Evolutionary conservation across 2,329 filamentous ascomycete genomes (phyloP).

Genomic region (Aspergillus luchuensis): DNA sequence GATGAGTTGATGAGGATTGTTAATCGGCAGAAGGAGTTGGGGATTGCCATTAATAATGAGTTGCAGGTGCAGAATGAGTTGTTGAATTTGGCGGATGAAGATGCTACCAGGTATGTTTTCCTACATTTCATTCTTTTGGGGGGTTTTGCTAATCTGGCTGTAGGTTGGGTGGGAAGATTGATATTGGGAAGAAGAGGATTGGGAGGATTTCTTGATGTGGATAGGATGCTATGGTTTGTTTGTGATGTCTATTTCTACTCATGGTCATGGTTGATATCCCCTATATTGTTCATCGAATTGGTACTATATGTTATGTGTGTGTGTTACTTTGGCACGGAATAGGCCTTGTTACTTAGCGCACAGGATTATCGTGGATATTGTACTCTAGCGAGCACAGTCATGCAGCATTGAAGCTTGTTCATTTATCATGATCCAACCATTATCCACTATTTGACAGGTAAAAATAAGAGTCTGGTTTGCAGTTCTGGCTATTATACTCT

Average conservation of each 20-base stretch:
- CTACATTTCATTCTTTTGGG: slow-evolving; percentile 8
- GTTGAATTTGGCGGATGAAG: slow-evolving; percentile 60
- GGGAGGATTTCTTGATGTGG: slow-evolving; percentile 47
- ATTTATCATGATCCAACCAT: not conserved
- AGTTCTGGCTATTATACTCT: not conserved
- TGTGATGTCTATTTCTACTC: not conserved
- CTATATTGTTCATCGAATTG: not conserved
- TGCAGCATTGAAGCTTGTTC: not conserved
- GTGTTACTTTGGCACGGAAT: not conserved
- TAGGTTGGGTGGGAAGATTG: slow-evolving; percentile 49
- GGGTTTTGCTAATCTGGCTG: slow-evolving; percentile 19
- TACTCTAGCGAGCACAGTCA: slow-evolving; percentile 8
- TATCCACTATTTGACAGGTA: not conserved
- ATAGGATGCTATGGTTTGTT: not conserved
- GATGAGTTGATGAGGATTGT: slow-evolving; percentile 61
- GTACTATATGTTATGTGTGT: not conserved
- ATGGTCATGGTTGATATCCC: not conserved
- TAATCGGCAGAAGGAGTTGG: slow-evolving; percentile 62
- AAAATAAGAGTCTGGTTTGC: not conserved
- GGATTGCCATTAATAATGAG: slow-evolving; percentile 64
- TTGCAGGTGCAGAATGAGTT: slow-evolving; percentile 63
- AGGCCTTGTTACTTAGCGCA: not conserved
- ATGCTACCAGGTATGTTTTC: slow-evolving; percentile 52
- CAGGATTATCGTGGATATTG: not conserved
- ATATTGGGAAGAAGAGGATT: slow-evolving; percentile 51